Base-by-base conservation (phyloP, 768 basidiomycete species). In the Lanmaoa rubissima region DNA sequence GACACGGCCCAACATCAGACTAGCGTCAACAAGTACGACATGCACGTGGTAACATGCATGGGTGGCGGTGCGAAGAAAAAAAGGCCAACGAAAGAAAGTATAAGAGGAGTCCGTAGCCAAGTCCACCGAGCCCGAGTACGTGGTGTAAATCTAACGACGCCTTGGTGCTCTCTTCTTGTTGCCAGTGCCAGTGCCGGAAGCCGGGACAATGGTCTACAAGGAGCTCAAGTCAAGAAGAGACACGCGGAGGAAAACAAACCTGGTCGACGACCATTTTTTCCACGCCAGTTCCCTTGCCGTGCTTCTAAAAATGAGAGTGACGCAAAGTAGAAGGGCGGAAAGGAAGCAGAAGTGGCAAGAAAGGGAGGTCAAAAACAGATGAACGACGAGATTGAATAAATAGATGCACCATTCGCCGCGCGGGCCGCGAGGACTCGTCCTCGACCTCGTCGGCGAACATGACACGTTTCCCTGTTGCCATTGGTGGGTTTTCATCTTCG, bases 381-480 rank as follows among this genome's bases (percentile, higher is more conserved):
- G 41, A 19, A 51, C 17, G 28, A 28, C 36, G 28, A 10, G 36
- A 51, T n/a, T 28, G 35, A 48, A 10, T 16, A 17, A 48, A 53
- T 3, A 34, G 44, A 54, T 57, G 58, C 46, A 72, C 70, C 62
- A 49, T 57, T 54, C 70, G 64, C 51, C 70, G 69, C 41, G 62
- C 42, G 19, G 72, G 72, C 19, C 70, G 67, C 49, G 49, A 53
- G 14, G 60, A 40, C 38, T 59, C 72, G 14, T 54, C 57, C 38
- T 68, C 64, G 50, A 49, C 53, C 8, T 63, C 58, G 42, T 66
- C 66, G 53, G 64, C 45, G 53, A 66, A 61, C 58, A 59, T 47
- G 40, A 57, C 63, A 7, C 71, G 61, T 58, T 71, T 66, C 49
- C 59, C 63, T 57, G 61, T 64, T 34, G 57, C 57, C 53, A 61